Percentiles rank a stretch among this genome's conserved stretches.
phyloP scores from a whole-genome alignment of 2,329 filamentous ascomycete species.

The Fulvia fulva region DNA sequence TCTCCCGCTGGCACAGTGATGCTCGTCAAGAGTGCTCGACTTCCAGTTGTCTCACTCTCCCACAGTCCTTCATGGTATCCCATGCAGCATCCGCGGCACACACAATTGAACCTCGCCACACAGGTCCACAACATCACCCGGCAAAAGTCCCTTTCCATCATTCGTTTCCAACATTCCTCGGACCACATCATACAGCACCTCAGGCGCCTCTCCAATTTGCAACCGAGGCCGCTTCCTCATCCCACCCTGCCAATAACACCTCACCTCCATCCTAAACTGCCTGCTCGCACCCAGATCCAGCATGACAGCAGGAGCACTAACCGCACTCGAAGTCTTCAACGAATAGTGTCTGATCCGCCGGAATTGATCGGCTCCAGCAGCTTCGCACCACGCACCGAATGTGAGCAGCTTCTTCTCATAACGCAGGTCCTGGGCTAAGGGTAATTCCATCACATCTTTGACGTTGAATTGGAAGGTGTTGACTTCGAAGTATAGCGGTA shows the following conservation, averaged over 20 bases:
- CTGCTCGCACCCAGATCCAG: not conserved
- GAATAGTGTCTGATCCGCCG: not conserved
- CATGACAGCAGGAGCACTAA: not conserved
- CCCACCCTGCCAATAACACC: not conserved
- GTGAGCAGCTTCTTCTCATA: conserved; percentile 2
- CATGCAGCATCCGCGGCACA: not conserved
- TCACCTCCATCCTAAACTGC: not conserved
- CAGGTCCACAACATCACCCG: not conserved
- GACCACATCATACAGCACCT: not conserved
- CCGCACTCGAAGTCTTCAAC: not conserved
- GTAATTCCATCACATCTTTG: conserved; percentile 3
- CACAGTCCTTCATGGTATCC: not conserved
- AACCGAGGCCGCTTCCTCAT: not conserved
- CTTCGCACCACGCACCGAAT: conserved; percentile 5
- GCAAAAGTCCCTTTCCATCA: not conserved
- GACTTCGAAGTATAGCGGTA: conserved; percentile 1
- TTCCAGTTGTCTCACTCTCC: too few relatives aligned
- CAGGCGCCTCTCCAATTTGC: not conserved
- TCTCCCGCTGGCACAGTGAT: too few relatives aligned
- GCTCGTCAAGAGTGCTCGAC: too few relatives aligned
- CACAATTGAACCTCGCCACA: not conserved
- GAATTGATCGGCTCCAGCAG: not conserved
- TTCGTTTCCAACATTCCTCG: not conserved
- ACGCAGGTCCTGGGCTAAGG: not conserved
- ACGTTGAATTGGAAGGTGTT: conserved; percentile 6